phyloP scores from a whole-genome alignment of 73 alveolate genomes.

The Paramecium sexaurelia region DNA sequence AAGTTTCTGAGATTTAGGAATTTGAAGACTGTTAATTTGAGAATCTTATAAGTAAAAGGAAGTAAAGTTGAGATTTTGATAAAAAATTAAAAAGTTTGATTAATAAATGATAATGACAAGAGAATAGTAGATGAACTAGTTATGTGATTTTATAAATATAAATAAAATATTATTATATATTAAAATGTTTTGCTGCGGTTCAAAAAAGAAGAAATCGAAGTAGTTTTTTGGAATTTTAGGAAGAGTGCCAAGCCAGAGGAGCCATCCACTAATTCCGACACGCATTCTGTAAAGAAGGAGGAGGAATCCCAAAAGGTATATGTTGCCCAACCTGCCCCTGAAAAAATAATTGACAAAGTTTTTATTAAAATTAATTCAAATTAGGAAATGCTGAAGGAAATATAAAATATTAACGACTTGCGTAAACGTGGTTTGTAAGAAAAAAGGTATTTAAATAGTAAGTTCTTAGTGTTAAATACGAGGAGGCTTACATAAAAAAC shows the following conservation, averaged over 20 bases:
- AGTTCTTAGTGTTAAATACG: background rate
- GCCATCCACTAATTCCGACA: slow-evolving; percentile 19
- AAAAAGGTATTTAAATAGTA: slow-evolving; percentile 1
- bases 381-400: slow-evolving; percentile 23
- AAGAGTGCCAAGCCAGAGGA: slow-evolving; percentile 44
- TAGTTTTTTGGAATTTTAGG: slow-evolving; percentile 40
- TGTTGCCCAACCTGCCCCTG: background rate
- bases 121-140: background rate
- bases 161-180: background rate
- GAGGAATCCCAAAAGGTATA: slow-evolving; percentile 12
- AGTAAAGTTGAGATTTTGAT: background rate
- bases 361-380: slow-evolving; percentile 15
- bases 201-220: slow-evolving; percentile 39
- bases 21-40: background rate
- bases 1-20: background rate
- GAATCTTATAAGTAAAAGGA: background rate
- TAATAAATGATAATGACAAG: background rate
- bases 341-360: background rate
- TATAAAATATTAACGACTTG: slow-evolving; percentile 24
- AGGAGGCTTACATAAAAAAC: background rate
- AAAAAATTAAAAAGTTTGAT: background rate
- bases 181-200: slow-evolving; percentile 33
- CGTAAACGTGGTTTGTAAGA: background rate
- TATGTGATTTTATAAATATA: background rate
- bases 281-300: background rate